Evolutionary conservation across 2,329 filamentous ascomycete genomes (phyloP), one percentile per base, ranked within the genome.

Genomic region (Aspergillus tamarii): DNA sequence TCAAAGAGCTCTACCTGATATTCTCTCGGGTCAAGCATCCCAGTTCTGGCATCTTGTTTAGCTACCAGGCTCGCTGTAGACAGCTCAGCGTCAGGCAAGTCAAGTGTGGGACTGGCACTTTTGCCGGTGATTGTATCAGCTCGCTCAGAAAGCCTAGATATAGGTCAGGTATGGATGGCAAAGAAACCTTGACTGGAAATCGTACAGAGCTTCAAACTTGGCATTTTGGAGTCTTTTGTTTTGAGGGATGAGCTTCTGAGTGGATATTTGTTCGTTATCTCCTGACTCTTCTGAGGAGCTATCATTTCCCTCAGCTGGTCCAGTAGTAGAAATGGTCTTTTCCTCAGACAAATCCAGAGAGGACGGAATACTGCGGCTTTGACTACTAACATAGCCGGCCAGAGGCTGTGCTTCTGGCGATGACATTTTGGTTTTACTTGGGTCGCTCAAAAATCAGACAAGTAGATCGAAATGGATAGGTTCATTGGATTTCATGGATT

Each of bases 1-100:
- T 97, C 92, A 72, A 95, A 98, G 0, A 99, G 84, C 74, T 98
- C 94, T 14, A 92, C 82, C 76, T 99, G 95, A 73, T 98, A 99
- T 72, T 97, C 93, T 56, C 94, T 86, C 0, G 94, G 92, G 59
- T 88, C 90, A 12, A 88, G 85, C 64, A 95, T 93, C 59, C 93
- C 91, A 41, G 78, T 72, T 2, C 78, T 78, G 7, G 80, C 78
- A 54, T 84, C 83, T 66, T 87, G 81, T 63, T 84, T 84, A 9
- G 81, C 81, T 59, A 88, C 77, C 5, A 88, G 77, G 53, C 82
- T 79, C n/a, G 80, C 78, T 46, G 85, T 84, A 1, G 84, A 87
- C 23, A 86, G 78, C 55, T 85, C 82, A 59, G 85, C 80, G 26
- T 81, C 78, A 5, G 68, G 64, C 23, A 32, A 64, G 61, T 62